Evolutionary conservation across 116 monocot genomes (phyloP), one percentile per base, ranked within the genome.

Genomic region (Papilionanthe hybrid): DNA sequence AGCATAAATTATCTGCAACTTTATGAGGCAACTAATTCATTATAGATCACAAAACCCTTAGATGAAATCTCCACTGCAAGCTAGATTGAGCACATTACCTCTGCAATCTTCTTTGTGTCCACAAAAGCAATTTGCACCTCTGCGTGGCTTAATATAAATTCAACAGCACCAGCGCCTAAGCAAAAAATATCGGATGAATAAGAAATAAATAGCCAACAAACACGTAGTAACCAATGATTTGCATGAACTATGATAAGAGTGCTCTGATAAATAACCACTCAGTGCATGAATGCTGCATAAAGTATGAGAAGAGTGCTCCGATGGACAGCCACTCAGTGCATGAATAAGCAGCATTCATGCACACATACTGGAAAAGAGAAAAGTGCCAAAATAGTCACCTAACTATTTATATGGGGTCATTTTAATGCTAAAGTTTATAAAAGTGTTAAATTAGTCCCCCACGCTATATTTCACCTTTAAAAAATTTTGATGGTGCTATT

Each of bases 41-140:
- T 22, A 60, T 7, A 60, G 19, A 22, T 1, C 58, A n/a, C 58
- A 58, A 58, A 58, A 58, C 22, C 9, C n/a, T n/a, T 20, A 58
- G 4, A n/a, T 58, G 22, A 22, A 5, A 60, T 23, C 22, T 60
- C 25, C 60, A 60, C 58, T 2, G 17, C 58, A 37, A 69, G 13
- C 13, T 37, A 69, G 69, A 69, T 69, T 69, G 32, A 69, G 32
- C 69, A 32, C 23, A 69, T 69, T 69, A 95, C 92, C 95, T 95
- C 92, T 1, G 25, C 29, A 80, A 92, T 88, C 81, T 95, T 95
- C 60, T 87, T 95, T 53, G 90, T 90, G 80, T 95, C 95, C 13
- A 89, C 92, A 85, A 95, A 92, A 81, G 79, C 90, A 82, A 95
- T 90, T 74, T 89, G 80, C 83, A 95, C 78, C 68, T 95, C 95